Conservation (phyloP, 805 yeast species). For the Pichia sporocuriosa region DNA sequence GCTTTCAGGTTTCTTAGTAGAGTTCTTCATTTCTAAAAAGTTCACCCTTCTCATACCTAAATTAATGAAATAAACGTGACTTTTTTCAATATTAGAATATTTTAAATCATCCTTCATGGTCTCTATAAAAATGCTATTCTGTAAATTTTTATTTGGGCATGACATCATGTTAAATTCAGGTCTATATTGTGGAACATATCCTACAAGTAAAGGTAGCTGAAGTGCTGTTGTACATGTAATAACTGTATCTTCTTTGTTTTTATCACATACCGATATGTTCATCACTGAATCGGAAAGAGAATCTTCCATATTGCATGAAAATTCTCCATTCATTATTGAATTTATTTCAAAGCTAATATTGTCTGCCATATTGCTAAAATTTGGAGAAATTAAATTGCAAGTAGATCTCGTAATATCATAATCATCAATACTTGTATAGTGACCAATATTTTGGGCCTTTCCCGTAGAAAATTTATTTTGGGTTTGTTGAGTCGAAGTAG, state of each 20-base stretch:
- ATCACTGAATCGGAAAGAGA: not conserved
- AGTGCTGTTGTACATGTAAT: conserved; percentile 6
- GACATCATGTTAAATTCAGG: conserved; percentile 47
- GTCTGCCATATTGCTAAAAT: conserved; percentile 3
- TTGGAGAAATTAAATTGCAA: conserved; percentile 1
- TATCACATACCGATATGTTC: not conserved
- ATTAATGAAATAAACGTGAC: conserved; percentile 19
- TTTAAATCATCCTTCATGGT: conserved; percentile 41
- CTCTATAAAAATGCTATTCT: conserved; percentile 37
- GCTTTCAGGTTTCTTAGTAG: not conserved
- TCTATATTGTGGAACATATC: conserved; percentile 43
- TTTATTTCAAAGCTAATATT: conserved; percentile 11
- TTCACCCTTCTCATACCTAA: conserved; percentile 25
- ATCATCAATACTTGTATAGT: conserved; percentile 3
- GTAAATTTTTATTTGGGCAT: conserved; percentile 38
- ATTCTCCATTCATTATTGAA: conserved; percentile 14
- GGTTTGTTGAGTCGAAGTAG: not conserved
- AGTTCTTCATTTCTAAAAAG: conserved; percentile 13
- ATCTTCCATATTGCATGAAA: conserved; percentile 2
- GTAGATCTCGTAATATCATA: conserved; percentile 6
- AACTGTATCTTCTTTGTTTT: not conserved
- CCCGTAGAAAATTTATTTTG: not conserved
- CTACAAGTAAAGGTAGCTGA: conserved; percentile 25
- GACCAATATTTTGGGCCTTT: not conserved
- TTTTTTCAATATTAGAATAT: conserved; percentile 1